Evolutionary conservation across 176 grass and related monocot species (phyloP).

Genomic region (Cenchrus americanus): DNA sequence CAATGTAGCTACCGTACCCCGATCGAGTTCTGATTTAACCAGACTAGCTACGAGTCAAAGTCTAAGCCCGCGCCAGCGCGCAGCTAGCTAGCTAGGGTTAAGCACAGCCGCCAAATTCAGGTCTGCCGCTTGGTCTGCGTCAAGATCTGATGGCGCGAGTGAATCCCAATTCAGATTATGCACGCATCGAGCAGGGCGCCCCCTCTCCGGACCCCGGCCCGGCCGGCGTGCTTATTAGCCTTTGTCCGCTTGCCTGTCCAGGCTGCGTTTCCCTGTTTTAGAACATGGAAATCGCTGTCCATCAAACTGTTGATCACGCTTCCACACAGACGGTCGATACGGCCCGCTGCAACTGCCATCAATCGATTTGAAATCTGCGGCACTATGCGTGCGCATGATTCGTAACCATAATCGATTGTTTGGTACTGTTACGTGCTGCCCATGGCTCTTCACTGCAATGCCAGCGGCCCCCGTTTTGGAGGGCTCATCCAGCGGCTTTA

Average conservation of each 20-base stretch:
- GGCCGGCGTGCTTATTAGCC: background rate
- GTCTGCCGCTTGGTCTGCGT: background rate
- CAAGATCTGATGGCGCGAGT: constrained; percentile 12
- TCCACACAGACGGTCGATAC: background rate
- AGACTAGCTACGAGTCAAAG: background rate
- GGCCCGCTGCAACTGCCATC: background rate
- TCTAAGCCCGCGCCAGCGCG: background rate
- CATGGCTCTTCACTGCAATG: too few species aligned
- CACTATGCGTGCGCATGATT: background rate
- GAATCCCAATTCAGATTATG: constrained; percentile 1
- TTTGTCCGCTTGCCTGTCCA: background rate
- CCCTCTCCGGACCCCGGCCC: background rate
- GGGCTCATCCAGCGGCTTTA: too few species aligned
- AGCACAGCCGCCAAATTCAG: background rate
- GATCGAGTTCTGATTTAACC: background rate
- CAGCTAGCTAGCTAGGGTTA: background rate
- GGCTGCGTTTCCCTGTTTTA: constrained; percentile 43
- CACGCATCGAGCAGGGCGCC: background rate
- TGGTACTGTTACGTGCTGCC: background rate
- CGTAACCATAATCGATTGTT: background rate
- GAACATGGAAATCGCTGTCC: constrained; percentile 35
- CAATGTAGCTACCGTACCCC: background rate
- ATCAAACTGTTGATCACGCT: constrained; percentile 29
- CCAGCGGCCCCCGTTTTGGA: too few species aligned
- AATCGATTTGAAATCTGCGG: background rate